phyloP scores from a whole-genome alignment of 345 rosid genomes.

The Xanthoceras sorbifolium region DNA sequence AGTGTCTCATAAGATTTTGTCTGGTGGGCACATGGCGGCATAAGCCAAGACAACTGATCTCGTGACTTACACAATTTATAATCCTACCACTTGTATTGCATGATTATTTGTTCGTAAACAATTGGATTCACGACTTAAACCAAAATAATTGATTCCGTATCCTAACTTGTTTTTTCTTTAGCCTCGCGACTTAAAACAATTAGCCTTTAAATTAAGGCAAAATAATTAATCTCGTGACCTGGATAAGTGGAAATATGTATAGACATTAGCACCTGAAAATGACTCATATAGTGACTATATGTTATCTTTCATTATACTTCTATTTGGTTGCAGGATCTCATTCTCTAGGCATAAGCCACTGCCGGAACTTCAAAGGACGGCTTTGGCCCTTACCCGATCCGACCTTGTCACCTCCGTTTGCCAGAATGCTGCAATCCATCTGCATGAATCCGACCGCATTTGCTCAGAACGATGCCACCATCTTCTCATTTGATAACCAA shows the following conservation, averaged over 20 bases:
- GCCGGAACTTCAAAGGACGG: not conserved
- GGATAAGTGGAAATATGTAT: no score
- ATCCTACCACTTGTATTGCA: no score
- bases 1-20: not conserved
- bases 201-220: no score
- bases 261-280: not conserved
- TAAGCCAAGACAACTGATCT: no score
- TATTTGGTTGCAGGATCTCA: slow-evolving; percentile 7
- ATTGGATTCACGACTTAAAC: not conserved
- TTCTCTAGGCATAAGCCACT: slow-evolving; percentile 10
- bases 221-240: no score
- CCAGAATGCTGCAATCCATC: not conserved
- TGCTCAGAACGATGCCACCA: slow-evolving; percentile 11
- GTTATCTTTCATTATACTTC: not conserved
- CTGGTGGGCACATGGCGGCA: no score
- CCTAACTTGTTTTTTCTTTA: no score
- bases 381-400: not conserved
- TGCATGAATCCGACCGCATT: not conserved
- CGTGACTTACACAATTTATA: no score
- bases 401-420: not conserved
- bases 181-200: no score
- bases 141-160: not conserved
- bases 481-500: slow-evolving; percentile 11
- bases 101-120: no score
- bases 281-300: no score